These are phyloP conservation scores for Plasmodium ovale DNA, from an alignment of 169 alveolate species.

Conservation along the genomic window DNA sequence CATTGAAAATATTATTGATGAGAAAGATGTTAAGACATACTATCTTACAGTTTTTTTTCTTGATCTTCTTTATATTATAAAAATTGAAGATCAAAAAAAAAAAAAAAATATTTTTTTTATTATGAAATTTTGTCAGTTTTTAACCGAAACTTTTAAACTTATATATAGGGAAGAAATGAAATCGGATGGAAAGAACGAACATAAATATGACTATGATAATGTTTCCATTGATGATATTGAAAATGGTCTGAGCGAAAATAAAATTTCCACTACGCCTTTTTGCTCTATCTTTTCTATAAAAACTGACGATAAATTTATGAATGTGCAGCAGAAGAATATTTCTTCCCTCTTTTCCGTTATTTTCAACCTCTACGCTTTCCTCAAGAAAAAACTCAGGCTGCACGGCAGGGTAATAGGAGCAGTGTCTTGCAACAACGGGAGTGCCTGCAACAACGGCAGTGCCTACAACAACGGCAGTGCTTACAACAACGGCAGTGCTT, in stretches of 20 bases:
- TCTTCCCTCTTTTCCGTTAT: conserved; percentile 43
- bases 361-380: conserved; percentile 39
- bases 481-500: conserved; percentile 10
- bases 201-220: conserved; percentile 27
- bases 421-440: background rate
- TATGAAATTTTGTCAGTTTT: conserved; percentile 61
- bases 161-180: conserved; percentile 56
- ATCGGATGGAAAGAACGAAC: conserved; percentile 8
- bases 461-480: conserved; percentile 5
- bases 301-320: conserved; percentile 57
- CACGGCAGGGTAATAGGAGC: conserved; percentile 10
- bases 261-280: conserved; percentile 20
- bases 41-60: conserved; percentile 56
- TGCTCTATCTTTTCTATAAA: conserved; percentile 53
- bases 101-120: conserved; percentile 58
- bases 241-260: conserved; percentile 27
- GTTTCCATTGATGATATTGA: conserved; percentile 52
- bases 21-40: conserved; percentile 38
- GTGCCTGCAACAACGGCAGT: background rate
- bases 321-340: conserved; percentile 44
- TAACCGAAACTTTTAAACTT: conserved; percentile 47
- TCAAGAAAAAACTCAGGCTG: conserved; percentile 23
- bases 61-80: conserved; percentile 42
- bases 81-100: conserved; percentile 50
- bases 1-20: conserved; percentile 65